Conservation (phyloP, 768 basidiomycete genomes). For the Plicaturopsis crispa region DNA sequence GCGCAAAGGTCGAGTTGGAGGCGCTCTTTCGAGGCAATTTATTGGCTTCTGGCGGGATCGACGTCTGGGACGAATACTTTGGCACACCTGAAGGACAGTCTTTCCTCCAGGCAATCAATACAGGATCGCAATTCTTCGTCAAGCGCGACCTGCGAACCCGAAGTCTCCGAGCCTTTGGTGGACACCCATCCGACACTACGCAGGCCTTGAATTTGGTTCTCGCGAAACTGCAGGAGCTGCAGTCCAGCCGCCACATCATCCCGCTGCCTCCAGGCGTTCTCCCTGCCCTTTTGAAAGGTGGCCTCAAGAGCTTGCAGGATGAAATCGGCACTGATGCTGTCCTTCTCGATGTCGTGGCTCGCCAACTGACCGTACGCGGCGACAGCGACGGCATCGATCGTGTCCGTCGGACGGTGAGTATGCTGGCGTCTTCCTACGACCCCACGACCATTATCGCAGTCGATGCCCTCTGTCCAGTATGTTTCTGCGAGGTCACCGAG, state of each 20-base stretch:
- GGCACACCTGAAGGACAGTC: conserved; percentile 30
- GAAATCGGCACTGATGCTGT: conserved; percentile 33
- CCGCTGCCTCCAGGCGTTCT: conserved; percentile 25
- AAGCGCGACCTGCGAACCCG: conserved; percentile 30
- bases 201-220: conserved; percentile 22
- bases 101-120: conserved; percentile 28
- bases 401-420: conserved; percentile 1
- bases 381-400: conserved; percentile 9
- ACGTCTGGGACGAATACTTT: conserved; percentile 44
- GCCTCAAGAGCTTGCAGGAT: conserved; percentile 27
- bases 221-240: conserved; percentile 34
- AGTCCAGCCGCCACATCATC: conserved; percentile 24
- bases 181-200: conserved; percentile 16
- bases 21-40: conserved; percentile 30
- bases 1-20: conserved; percentile 29
- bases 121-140: conserved; percentile 26
- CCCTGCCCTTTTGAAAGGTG: conserved; percentile 31
- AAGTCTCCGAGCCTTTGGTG: conserved; percentile 33
- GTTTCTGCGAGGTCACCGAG: conserved; percentile 16
- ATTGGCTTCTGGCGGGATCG: conserved; percentile 20
- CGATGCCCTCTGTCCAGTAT: conserved; percentile 17
- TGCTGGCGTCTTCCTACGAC: not conserved
- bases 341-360: conserved; percentile 31
- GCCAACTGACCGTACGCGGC: conserved; percentile 36
- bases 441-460: not conserved